These are phyloP conservation scores for Claviceps digitariae DNA, from an alignment of 2,329 filamentous ascomycete genomes.

Conservation along the genomic window DNA sequence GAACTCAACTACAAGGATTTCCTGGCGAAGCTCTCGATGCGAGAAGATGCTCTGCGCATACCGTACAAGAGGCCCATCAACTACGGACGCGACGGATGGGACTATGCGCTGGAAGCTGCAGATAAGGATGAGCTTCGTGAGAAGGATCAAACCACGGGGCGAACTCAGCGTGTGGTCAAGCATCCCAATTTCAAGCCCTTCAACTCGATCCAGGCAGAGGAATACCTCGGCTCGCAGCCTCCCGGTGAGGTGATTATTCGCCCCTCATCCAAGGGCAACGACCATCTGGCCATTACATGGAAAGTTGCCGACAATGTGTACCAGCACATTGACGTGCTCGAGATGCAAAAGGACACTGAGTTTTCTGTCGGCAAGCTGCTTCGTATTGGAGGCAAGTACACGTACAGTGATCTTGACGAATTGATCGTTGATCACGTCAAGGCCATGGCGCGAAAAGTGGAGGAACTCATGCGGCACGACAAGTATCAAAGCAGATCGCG, in stretches of 20 bases:
- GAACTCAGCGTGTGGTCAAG: slow-evolving; percentile 90
- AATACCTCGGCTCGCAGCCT: slow-evolving; percentile 76
- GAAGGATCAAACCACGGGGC: slow-evolving; percentile 73
- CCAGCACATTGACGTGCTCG: slow-evolving; percentile 93
- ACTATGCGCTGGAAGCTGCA: slow-evolving; percentile 63
- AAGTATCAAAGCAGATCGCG: slow-evolving; percentile 79
- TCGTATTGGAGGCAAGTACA: slow-evolving; percentile 76
- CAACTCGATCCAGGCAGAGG: slow-evolving; percentile 83
- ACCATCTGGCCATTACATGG: slow-evolving; percentile 94
- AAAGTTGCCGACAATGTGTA: slow-evolving; percentile 95
- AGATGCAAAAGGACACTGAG: slow-evolving; percentile 93
- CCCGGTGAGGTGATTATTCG: slow-evolving; percentile 88
- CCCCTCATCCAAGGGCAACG: slow-evolving; percentile 86
- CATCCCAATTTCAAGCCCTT: slow-evolving; percentile 92
- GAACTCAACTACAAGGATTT: slow-evolving; percentile 82
- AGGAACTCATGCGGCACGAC: slow-evolving; percentile 88
- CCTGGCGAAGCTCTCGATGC: slow-evolving; percentile 67
- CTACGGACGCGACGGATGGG: slow-evolving; percentile 71
- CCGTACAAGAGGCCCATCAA: slow-evolving; percentile 59
- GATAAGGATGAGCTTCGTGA: slow-evolving; percentile 76
- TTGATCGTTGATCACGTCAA: slow-evolving; percentile 95
- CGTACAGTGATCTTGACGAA: slow-evolving; percentile 91
- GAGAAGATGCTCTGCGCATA: slow-evolving; percentile 65
- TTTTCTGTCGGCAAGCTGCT: slow-evolving; percentile 82
- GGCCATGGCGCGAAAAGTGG: slow-evolving; percentile 94